Conservation (phyloP, 768 basidiomycete species). For the Mycena venus region DNA sequence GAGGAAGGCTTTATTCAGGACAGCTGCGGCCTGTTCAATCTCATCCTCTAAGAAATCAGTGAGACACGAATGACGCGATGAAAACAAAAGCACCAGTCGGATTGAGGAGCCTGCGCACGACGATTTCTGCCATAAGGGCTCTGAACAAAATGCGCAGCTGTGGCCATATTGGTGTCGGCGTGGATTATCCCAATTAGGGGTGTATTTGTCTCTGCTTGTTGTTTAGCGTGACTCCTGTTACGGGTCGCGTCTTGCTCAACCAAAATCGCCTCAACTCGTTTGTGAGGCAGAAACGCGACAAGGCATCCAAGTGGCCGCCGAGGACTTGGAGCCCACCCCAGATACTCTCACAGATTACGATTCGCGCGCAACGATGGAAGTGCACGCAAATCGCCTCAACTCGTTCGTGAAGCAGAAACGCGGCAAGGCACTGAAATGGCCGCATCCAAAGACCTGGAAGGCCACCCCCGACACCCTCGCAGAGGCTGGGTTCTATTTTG, state of each 20-base stretch:
- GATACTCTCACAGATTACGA: background rate
- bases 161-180: too few relatives aligned
- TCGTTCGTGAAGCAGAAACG: constrained; percentile 78
- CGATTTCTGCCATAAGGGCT: background rate
- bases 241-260: too few relatives aligned
- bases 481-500: constrained; percentile 91
- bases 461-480: constrained; percentile 85
- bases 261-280: too few relatives aligned
- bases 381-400: constrained; percentile 68
- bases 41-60: constrained; percentile 3
- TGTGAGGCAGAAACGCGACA: too few relatives aligned
- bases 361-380: constrained; percentile 58
- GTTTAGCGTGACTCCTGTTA: too few relatives aligned
- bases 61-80: background rate
- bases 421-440: constrained; percentile 83
- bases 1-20: constrained; percentile 9
- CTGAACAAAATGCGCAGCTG: too few relatives aligned
- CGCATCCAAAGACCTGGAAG: constrained; percentile 72
- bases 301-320: too few relatives aligned
- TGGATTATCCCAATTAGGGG: too few relatives aligned
- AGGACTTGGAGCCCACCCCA: too few relatives aligned
- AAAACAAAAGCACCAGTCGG: constrained; percentile 11
- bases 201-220: too few relatives aligned
- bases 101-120: constrained; percentile 6
- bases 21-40: background rate